phyloP scores from a whole-genome alignment of 352 stramenopile species.

The Pythium dissotocum region DNA sequence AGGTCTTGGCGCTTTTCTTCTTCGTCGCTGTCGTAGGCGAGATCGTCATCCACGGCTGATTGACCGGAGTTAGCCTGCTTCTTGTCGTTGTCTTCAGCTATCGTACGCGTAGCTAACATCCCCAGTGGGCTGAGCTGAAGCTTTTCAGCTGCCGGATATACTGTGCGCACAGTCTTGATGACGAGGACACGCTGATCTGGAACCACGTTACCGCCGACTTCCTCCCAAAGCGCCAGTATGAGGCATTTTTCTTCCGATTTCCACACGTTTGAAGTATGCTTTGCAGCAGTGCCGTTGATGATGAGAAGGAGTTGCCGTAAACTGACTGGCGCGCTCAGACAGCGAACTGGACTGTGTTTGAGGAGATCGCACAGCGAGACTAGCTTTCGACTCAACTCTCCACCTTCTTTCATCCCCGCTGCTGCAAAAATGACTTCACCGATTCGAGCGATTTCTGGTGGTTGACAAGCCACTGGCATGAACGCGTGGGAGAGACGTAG shows the following conservation, averaged over 20 bases:
- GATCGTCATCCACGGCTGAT: neutral
- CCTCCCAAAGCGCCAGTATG: conserved; percentile 51
- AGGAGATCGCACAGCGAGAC: conserved; percentile 35
- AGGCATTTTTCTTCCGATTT: conserved; percentile 46
- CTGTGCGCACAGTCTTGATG: conserved; percentile 38
- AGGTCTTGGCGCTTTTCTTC: conserved; percentile 37
- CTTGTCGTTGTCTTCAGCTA: neutral
- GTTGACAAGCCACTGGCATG: conserved; percentile 42
- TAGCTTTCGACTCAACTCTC: conserved; percentile 44
- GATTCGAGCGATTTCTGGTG: conserved; percentile 33
- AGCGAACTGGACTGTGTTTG: conserved; percentile 29
- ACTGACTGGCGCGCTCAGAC: conserved; percentile 21
- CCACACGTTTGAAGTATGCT: conserved; percentile 18
- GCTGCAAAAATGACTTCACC: conserved; percentile 38
- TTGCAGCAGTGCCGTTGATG: conserved; percentile 20
- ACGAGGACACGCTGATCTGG: conserved; percentile 43
- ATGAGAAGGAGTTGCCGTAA: conserved; percentile 35
- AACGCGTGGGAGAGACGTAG: conserved; percentile 45
- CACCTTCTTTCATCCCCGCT: conserved; percentile 46
- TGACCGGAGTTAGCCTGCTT: neutral
- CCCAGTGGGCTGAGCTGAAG: conserved; percentile 43
- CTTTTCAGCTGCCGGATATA: conserved; percentile 40
- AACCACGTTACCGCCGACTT: conserved; percentile 42
- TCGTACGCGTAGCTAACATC: conserved; percentile 9
- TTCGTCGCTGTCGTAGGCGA: conserved; percentile 48